phyloP scores from a whole-genome alignment of 176 grass and related monocot genomes.

The Aegilops speltoides region DNA sequence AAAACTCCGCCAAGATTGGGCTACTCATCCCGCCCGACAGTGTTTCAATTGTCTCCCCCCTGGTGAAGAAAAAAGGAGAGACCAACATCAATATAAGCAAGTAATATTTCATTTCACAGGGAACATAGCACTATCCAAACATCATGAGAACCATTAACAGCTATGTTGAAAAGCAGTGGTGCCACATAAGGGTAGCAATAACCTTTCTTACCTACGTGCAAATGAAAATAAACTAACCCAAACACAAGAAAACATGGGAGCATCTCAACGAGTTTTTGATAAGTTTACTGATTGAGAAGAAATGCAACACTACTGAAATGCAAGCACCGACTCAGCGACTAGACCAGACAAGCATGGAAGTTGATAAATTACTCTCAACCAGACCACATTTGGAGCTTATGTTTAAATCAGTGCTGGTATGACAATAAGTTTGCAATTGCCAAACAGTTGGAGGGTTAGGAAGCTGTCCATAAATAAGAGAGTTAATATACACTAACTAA shows the following conservation, averaged over 20 bases:
- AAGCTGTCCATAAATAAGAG: background rate
- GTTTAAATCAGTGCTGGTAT: background rate
- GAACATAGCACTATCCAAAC: too few species aligned
- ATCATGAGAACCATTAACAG: too few species aligned
- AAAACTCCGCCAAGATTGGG: slow-evolving; percentile 47
- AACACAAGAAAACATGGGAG: background rate
- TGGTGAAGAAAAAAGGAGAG: slow-evolving; percentile 10
- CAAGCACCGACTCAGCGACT: background rate
- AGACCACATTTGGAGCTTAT: background rate
- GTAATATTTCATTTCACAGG: background rate
- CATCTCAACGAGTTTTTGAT: background rate
- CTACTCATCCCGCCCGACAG: background rate
- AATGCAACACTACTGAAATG: background rate
- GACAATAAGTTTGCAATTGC: background rate
- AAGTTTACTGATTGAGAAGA: background rate
- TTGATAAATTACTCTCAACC: slow-evolving; percentile 1
- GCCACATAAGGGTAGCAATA: too few species aligned
- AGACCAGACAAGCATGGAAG: background rate
- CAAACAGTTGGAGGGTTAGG: background rate
- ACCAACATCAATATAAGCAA: background rate
- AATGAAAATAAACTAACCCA: background rate
- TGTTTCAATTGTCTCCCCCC: slow-evolving; percentile 46
- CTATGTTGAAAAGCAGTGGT: background rate
- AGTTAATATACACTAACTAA: background rate
- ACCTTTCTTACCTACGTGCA: background rate